phyloP scores from a whole-genome alignment of 192 early-diverging fungal species.

The Coemansia sp. region DNA sequence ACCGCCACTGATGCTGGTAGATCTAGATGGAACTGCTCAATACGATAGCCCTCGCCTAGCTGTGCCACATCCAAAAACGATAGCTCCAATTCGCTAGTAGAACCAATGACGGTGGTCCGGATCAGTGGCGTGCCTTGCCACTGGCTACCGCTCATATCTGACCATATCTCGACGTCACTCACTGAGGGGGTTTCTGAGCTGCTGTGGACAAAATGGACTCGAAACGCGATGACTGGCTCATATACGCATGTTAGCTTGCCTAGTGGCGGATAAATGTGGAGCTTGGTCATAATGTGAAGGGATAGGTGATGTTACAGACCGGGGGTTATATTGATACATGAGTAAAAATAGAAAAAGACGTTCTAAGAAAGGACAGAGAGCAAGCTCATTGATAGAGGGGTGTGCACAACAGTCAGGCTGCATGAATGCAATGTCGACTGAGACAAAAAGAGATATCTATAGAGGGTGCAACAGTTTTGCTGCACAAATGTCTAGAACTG shows the following conservation, averaged over 20 bases:
- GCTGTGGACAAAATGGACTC: conserved; percentile 31
- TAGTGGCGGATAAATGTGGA: conserved; percentile 40
- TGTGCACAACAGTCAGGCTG: conserved; percentile 7
- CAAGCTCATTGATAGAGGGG: not conserved
- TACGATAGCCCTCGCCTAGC: not conserved
- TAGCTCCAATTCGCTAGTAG: conserved; percentile 8
- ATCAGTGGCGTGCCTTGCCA: conserved; percentile 29
- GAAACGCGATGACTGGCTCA: conserved; percentile 25
- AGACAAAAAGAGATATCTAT: not conserved
- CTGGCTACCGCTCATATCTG: conserved; percentile 24
- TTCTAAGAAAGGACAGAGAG: not conserved
- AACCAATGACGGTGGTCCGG: not conserved
- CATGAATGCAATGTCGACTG: not conserved
- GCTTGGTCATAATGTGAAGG: conserved; percentile 11
- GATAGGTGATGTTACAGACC: not conserved
- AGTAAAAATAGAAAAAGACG: not conserved
- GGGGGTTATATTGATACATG: not conserved
- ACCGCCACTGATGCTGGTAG: not conserved
- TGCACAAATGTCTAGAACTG: not conserved
- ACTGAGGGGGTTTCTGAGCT: not conserved
- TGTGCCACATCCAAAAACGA: conserved; percentile 25
- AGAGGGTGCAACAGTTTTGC: not conserved
- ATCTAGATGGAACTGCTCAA: conserved; percentile 31
- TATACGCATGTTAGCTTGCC: conserved; percentile 35
- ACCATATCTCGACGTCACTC: conserved; percentile 34